A percentile compares a stretch with the other conserved stretches of the same genome.
Evolutionary conservation across 768 basidiomycete species (phyloP).

Genomic region (Rhizopogon sp.): DNA sequence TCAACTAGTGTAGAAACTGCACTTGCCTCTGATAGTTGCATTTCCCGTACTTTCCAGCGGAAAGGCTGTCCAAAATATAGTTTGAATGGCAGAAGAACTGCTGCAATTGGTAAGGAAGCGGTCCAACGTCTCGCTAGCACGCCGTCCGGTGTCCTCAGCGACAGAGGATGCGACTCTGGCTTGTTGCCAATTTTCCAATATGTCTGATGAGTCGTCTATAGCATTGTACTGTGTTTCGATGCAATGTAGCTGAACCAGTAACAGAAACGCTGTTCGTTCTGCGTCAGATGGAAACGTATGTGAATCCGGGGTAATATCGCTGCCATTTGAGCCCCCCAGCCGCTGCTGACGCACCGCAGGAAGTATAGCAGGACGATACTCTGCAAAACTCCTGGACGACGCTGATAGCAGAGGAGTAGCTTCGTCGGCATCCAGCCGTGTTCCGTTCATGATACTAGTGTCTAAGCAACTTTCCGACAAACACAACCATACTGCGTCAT

Average conservation of each 20-base stretch:
- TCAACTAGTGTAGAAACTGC: background rate
- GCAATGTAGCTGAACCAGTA: conserved; percentile 3
- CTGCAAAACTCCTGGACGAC: background rate
- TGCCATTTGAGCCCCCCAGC: background rate
- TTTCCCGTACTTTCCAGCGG: conserved; percentile 23
- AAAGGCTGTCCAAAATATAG: conserved; percentile 45
- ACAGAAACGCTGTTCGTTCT: conserved; percentile 4
- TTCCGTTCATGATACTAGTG: background rate
- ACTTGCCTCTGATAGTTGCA: conserved; percentile 27
- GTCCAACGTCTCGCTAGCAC: conserved; percentile 33
- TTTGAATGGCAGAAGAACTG: conserved; percentile 37
- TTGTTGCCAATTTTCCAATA: conserved; percentile 1
- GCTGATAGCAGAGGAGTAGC: background rate
- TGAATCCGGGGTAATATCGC: background rate
- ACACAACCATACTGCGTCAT: conserved; percentile 1
- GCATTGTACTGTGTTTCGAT: background rate
- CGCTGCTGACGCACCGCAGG: conserved; percentile 2
- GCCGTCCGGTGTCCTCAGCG: conserved; percentile 28
- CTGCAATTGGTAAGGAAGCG: conserved; percentile 38
- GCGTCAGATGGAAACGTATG: background rate
- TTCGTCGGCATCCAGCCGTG: conserved; percentile 1
- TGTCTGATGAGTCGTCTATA: background rate
- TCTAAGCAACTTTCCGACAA: background rate
- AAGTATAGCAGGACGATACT: conserved; percentile 2
- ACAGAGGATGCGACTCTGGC: conserved; percentile 8